Evolutionary conservation across 176 grass and related monocot species (phyloP).

Genomic region (Triticum timopheevii): DNA sequence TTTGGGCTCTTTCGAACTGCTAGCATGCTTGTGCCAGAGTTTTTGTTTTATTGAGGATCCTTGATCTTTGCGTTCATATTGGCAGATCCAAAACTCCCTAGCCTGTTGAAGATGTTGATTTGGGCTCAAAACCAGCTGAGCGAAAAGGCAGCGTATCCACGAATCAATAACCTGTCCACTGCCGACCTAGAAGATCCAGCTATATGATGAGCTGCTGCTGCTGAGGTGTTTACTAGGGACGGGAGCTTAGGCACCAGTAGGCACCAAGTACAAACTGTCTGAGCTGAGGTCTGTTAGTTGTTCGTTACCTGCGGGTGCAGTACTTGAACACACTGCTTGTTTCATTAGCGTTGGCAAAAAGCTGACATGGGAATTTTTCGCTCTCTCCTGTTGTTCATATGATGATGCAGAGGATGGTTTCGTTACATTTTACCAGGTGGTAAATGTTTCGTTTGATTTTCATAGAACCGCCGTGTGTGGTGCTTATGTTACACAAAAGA

Average conservation of each 20-base stretch:
- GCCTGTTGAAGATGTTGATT: conserved; percentile 82
- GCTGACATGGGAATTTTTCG: no score
- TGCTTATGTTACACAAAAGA: no score
- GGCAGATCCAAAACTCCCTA: conserved; percentile 90
- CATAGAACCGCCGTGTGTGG: no score
- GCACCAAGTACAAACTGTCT: not conserved
- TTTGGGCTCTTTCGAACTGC: no score
- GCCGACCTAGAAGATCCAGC: conserved; percentile 61
- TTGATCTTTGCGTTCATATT: not conserved
- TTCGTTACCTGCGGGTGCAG: not conserved
- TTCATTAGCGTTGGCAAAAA: not conserved
- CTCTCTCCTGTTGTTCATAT: no score
- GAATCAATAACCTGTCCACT: conserved; percentile 58
- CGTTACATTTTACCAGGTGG: no score
- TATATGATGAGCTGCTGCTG: conserved; percentile 41
- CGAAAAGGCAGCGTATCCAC: conserved; percentile 68
- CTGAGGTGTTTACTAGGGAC: not conserved
- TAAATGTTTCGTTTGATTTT: no score
- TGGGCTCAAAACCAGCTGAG: conserved; percentile 84
- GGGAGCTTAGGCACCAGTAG: not conserved
- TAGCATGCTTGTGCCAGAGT: not conserved
- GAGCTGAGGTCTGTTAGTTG: not conserved
- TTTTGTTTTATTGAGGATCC: not conserved
- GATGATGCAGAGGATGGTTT: no score
- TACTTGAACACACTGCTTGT: not conserved